phyloP scores from a whole-genome alignment of 2,329 filamentous ascomycete genomes.

The Elsinoe ampelina region DNA sequence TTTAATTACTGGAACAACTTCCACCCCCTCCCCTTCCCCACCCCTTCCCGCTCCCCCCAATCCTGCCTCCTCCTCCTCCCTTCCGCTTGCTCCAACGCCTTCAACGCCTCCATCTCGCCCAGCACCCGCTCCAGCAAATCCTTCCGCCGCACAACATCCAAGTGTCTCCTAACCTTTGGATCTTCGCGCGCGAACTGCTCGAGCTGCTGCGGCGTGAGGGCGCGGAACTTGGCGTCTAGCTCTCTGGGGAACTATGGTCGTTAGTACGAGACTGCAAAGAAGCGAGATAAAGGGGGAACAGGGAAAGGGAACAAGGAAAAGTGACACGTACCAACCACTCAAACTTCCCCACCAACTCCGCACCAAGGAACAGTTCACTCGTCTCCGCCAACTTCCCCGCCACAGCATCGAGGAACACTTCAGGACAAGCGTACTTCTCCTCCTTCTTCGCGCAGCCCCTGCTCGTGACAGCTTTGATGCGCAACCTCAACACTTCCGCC shows the following conservation, averaged over 20 bases:
- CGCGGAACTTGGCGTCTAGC: conserved; percentile 75
- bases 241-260: conserved; percentile 68
- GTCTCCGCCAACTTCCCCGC: conserved; percentile 91
- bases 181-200: conserved; percentile 91
- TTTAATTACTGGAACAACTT: conserved; percentile 8
- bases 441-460: conserved; percentile 74
- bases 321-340: conserved; percentile 64
- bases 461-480: conserved; percentile 76
- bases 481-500: conserved; percentile 81
- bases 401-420: conserved; percentile 95
- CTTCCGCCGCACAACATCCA: conserved; percentile 87
- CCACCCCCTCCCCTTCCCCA: conserved; percentile 16
- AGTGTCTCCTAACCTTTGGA: conserved; percentile 74
- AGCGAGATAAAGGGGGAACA: too few relatives aligned
- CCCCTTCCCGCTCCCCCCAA: conserved; percentile 21
- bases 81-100: conserved; percentile 58
- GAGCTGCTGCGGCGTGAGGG: conserved; percentile 59
- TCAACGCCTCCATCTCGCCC: conserved; percentile 87
- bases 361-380: conserved; percentile 92
- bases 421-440: conserved; percentile 95
- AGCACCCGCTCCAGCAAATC: conserved; percentile 87
- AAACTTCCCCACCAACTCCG: conserved; percentile 92
- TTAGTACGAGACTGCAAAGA: not conserved
- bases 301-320: not conserved
- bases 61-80: conserved; percentile 26